Percentiles rank a stretch among this genome's conserved stretches.
Evolutionary conservation across 225 moss, liverwort and hornwort species (phyloP).

Genomic region (Bryum argenteum): DNA sequence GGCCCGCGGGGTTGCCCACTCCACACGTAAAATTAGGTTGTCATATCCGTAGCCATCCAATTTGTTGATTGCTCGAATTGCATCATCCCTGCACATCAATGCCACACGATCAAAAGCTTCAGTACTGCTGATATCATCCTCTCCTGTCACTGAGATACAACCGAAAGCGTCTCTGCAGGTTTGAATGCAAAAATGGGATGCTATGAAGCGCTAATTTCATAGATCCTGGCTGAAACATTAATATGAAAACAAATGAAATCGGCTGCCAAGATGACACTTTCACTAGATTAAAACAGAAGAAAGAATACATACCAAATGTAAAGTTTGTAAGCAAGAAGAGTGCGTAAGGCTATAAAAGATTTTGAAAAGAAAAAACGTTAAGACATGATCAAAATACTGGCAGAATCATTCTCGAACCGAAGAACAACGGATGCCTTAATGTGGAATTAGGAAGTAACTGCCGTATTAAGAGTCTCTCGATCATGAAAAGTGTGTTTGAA

Average conservation of each 20-base stretch:
- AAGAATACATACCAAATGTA: no score
- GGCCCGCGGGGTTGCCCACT: conserved; percentile 90
- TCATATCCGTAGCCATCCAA: conserved; percentile 94
- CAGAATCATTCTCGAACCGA: no score
- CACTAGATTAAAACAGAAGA: no score
- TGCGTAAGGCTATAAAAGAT: no score
- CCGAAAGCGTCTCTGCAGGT: neutral
- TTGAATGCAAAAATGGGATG: neutral
- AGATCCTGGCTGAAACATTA: conserved; percentile 1
- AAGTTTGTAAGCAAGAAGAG: no score
- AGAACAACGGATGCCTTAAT: no score
- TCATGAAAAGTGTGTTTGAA: no score
- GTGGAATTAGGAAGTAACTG: no score
- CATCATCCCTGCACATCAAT: conserved; percentile 74
- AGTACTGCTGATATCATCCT: neutral
- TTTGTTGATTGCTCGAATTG: conserved; percentile 90
- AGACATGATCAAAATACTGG: no score
- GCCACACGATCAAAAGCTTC: conserved; percentile 15
- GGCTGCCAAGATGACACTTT: no score
- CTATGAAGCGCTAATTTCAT: neutral
- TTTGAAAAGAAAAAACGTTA: no score
- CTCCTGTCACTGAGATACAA: neutral
- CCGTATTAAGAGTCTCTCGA: no score
- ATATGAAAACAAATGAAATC: neutral
- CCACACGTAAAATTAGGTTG: conserved; percentile 92